Base-by-base conservation (phyloP, 169 alveolate species). In the Babesia microti region DNA sequence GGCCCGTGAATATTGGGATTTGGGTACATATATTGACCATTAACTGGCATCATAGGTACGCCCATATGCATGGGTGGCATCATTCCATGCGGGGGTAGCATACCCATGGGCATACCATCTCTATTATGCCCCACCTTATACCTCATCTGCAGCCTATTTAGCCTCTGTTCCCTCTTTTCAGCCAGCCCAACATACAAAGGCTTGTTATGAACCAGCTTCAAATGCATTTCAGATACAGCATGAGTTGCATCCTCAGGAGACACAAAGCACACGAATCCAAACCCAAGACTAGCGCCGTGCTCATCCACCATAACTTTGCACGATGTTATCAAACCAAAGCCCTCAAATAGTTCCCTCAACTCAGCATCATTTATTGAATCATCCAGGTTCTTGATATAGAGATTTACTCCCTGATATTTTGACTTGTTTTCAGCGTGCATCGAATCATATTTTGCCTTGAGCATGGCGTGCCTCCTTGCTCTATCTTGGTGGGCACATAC, bases 231-330 rank as follows among this genome's bases (percentile, higher is more conserved):
- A 22, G 96, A 84, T 32, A 91, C 91, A 6, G 99, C 99, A 67
- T 83, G 87, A 22, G 91, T 88, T 6, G 98, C 98, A 69, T 91
- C 98, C 44, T 91, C 97, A 9, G 95, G 93, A 14, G 87, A 66
- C 41, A 81, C 72, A 80, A 90, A 95, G 79, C 97, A 92, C 15
- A 93, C 98, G 63, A 91, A 95, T 22, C 98, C 99, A 59, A 93
- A 95, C 27, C 98, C 98, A 65, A 91, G 86, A 35, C 95, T 83
- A 21, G 71, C 85, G n/a, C 92, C 91, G 33, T 82, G 70, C 42
- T 84, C 95, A 71, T 90, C 97, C 35, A 75, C 72, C 94, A 90
- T 91, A 6, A 92, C 91, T 47, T 83, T 84, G 7, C 92, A 95
- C 27, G 91, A 76, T 24, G 92, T 85, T 30, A 89, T 76, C 22